A percentile compares a stretch with the other conserved stretches of the same genome.
These are phyloP conservation scores for Aspergillus hancockii DNA, from an alignment of 495 filamentous ascomycete species.

Conservation along the genomic window DNA sequence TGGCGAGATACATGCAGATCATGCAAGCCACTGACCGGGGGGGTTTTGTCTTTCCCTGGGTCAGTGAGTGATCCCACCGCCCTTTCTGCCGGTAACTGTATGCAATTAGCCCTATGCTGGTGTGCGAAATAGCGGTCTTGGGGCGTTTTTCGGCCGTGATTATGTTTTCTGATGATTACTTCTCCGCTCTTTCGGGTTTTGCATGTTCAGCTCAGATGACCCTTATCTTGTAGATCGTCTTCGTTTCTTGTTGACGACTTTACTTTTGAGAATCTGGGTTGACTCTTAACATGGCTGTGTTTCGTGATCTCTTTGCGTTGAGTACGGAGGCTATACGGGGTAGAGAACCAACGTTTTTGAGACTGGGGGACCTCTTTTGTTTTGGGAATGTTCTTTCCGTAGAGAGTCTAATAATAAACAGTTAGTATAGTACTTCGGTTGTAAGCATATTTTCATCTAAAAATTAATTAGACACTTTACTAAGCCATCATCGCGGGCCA, in stretches of 20 bases:
- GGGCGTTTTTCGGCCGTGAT: not conserved
- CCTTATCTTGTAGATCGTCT: not conserved
- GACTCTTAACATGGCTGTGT: not conserved
- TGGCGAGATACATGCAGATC: conserved; percentile 8
- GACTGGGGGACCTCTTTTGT: not conserved
- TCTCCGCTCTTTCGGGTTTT: conserved; percentile 1
- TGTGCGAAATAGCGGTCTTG: conserved; percentile 11
- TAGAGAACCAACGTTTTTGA: not conserved
- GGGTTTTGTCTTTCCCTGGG: not conserved
- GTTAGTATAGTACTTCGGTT: too few relatives aligned
- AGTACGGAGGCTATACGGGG: not conserved
- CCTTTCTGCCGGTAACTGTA: conserved; percentile 10
- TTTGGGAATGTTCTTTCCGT: not conserved
- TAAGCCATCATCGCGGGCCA: too few relatives aligned
- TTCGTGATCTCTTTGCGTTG: not conserved
- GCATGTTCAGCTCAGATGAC: conserved; percentile 12
- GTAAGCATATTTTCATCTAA: too few relatives aligned
- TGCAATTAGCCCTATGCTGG: conserved; percentile 6
- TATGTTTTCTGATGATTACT: not conserved
- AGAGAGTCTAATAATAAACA: too few relatives aligned
- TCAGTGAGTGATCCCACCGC: conserved; percentile 12
- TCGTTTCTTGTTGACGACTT: not conserved
- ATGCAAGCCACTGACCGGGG: conserved; percentile 12
- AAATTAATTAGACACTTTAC: too few relatives aligned
- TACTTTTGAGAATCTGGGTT: not conserved